These are phyloP conservation scores for Phycomyces nitens DNA, from an alignment of 192 early-diverging fungal species.

Conservation along the genomic window DNA sequence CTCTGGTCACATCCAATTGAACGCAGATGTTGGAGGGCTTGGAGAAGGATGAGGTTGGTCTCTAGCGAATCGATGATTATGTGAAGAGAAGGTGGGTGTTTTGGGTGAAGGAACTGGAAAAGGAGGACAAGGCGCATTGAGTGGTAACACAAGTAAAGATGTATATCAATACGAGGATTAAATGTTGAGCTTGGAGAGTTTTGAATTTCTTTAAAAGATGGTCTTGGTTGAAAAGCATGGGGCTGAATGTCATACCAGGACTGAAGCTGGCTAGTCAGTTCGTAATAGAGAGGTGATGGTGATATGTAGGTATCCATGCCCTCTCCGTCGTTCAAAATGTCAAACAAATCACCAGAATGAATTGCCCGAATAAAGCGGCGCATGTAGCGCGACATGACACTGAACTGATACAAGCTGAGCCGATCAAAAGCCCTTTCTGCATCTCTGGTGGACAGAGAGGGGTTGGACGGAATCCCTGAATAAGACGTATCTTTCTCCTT, in stretches of 20 bases:
- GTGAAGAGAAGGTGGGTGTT: background rate
- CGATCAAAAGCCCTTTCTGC: constrained; percentile 4
- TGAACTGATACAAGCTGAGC: constrained; percentile 9
- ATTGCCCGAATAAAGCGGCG: constrained; percentile 18
- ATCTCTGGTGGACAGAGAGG: background rate
- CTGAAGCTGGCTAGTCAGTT: constrained; percentile 1
- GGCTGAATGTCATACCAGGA: constrained; percentile 15
- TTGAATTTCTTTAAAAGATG: background rate
- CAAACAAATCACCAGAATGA: constrained; percentile 6
- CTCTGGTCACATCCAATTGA: constrained; percentile 29
- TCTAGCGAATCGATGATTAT: constrained; percentile 22
- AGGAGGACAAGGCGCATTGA: constrained; percentile 31
- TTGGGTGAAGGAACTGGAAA: constrained; percentile 29
- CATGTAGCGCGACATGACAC: constrained; percentile 17
- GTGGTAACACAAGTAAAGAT: constrained; percentile 30
- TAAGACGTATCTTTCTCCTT: background rate
- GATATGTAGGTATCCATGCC: background rate
- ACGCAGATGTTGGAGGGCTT: constrained; percentile 15
- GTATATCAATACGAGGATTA: constrained; percentile 10
- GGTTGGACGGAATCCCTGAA: background rate
- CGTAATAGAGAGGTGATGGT: constrained; percentile 13
- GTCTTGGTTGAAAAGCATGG: background rate
- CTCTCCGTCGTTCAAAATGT: background rate
- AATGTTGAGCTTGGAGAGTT: background rate
- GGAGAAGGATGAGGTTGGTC: constrained; percentile 21